These are phyloP conservation scores for Ustilago lituana DNA, from an alignment of 1,284 basidiomycete species.

Conservation along the genomic window DNA sequence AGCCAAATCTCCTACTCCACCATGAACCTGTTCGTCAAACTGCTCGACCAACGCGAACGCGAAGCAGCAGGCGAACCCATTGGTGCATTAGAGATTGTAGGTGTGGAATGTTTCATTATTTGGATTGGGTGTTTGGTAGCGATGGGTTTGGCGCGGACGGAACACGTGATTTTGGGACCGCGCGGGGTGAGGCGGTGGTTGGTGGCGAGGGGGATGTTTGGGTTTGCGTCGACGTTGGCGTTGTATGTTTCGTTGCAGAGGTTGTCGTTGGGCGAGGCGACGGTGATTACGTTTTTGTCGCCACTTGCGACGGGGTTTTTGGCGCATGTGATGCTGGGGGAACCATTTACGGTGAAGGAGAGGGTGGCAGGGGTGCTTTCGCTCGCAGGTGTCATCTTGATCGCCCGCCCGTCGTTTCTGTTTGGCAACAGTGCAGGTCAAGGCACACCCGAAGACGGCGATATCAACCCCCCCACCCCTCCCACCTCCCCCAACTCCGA, in stretches of 20 bases:
- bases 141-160: conserved; percentile 70
- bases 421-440: conserved; percentile 27
- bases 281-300: conserved; percentile 78
- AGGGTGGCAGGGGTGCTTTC: conserved; percentile 75
- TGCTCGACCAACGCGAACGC: conserved; percentile 66
- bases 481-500: conserved; percentile 17
- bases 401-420: conserved; percentile 64
- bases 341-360: conserved; percentile 74
- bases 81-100: conserved; percentile 69
- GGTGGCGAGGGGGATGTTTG: conserved; percentile 74
- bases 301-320: conserved; percentile 77
- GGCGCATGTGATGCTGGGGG: conserved; percentile 76
- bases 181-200: conserved; percentile 75
- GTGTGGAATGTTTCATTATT: conserved; percentile 71
- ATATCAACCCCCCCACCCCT: conserved; percentile 18
- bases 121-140: conserved; percentile 63
- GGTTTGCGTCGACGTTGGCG: conserved; percentile 72
- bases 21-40: conserved; percentile 75
- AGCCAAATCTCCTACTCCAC: conserved; percentile 51
- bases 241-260: conserved; percentile 77
- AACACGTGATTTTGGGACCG: conserved; percentile 77
- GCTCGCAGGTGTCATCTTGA: conserved; percentile 74
- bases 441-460: conserved; percentile 38
- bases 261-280: conserved; percentile 78
- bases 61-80: conserved; percentile 19